phyloP scores from a whole-genome alignment of 2,329 filamentous ascomycete genomes.

The Nothophoma quercina region DNA sequence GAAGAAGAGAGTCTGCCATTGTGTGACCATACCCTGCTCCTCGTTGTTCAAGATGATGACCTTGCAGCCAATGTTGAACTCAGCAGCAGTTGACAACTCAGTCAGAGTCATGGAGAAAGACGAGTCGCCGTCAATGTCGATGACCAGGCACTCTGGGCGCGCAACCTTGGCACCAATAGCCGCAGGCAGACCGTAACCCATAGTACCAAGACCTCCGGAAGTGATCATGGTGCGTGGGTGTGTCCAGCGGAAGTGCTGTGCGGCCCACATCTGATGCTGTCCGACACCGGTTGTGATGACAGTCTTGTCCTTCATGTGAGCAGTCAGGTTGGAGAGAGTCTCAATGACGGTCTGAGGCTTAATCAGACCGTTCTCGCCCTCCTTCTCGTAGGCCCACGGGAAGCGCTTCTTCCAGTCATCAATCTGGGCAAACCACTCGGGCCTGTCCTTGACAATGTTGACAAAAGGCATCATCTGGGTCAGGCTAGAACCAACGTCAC shows the following conservation, averaged over 20 bases:
- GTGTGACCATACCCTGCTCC: conserved; percentile 98
- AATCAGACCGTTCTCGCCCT: conserved; percentile 78
- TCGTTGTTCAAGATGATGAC: conserved; percentile 95
- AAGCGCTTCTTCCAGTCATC: conserved; percentile 89
- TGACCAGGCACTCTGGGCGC: conserved; percentile 79
- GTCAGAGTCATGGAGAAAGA: conserved; percentile 99
- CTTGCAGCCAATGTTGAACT: conserved; percentile 98
- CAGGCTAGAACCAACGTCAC: conserved; percentile 85
- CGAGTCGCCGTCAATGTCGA: conserved; percentile 98
- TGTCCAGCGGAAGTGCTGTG: conserved; percentile 95
- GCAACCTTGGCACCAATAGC: conserved; percentile 96
- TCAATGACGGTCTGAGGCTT: conserved; percentile 95
- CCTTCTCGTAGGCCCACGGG: conserved; percentile 85
- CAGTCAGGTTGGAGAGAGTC: conserved; percentile 85
- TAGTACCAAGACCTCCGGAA: conserved; percentile 92
- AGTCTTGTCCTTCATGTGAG: conserved; percentile 79
- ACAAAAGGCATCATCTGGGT: conserved; percentile 76
- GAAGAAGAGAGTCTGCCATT: conserved; percentile 98
- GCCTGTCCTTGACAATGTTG: conserved; percentile 69
- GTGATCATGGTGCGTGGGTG: conserved; percentile 94
- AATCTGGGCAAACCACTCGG: conserved; percentile 90
- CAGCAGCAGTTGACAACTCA: conserved; percentile 88
- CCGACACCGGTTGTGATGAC: conserved; percentile 94
- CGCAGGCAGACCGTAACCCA: conserved; percentile 94
- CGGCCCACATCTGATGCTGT: conserved; percentile 99